These are phyloP conservation scores for Endogone sp. DNA, from an alignment of 192 early-diverging fungal species.

Conservation along the genomic window DNA sequence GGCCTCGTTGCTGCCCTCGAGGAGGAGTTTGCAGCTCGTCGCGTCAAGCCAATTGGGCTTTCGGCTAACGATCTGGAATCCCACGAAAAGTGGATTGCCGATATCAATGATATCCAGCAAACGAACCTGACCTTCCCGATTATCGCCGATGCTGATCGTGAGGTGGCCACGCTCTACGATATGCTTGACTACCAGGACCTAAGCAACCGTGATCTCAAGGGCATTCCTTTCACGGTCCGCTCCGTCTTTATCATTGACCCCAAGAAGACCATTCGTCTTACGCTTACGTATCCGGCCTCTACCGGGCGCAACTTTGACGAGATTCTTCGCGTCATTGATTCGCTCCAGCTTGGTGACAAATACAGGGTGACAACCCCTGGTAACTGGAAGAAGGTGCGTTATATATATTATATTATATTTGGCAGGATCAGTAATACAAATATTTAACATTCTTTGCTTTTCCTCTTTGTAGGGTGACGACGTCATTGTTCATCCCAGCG, in stretches of 20 bases:
- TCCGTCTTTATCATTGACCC: constrained; percentile 96
- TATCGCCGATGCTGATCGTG: constrained; percentile 87
- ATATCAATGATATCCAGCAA: constrained; percentile 90
- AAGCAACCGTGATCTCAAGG: constrained; percentile 82
- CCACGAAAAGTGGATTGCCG: constrained; percentile 86
- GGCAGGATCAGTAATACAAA: too few species aligned
- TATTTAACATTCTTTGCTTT: too few species aligned
- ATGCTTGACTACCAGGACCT: constrained; percentile 97
- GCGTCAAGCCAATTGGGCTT: constrained; percentile 91
- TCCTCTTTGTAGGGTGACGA: constrained; percentile 40
- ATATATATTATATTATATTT: too few species aligned
- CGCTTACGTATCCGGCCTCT: constrained; percentile 91
- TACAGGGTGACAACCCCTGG: constrained; percentile 91
- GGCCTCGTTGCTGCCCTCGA: constrained; percentile 83
- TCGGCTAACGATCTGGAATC: constrained; percentile 82
- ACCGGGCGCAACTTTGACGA: constrained; percentile 96
- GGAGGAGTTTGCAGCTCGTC: constrained; percentile 72
- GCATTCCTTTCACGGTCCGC: constrained; percentile 93
- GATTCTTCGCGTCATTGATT: constrained; percentile 90
- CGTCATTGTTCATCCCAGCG: constrained; percentile 88
- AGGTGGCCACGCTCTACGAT: constrained; percentile 88
- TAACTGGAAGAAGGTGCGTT: constrained; percentile 72
- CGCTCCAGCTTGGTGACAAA: constrained; percentile 86
- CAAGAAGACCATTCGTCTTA: constrained; percentile 83
- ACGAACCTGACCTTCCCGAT: constrained; percentile 83